These are phyloP conservation scores for Coemansia sp. DNA, from an alignment of 192 early-diverging fungal species.

Conservation along the genomic window DNA sequence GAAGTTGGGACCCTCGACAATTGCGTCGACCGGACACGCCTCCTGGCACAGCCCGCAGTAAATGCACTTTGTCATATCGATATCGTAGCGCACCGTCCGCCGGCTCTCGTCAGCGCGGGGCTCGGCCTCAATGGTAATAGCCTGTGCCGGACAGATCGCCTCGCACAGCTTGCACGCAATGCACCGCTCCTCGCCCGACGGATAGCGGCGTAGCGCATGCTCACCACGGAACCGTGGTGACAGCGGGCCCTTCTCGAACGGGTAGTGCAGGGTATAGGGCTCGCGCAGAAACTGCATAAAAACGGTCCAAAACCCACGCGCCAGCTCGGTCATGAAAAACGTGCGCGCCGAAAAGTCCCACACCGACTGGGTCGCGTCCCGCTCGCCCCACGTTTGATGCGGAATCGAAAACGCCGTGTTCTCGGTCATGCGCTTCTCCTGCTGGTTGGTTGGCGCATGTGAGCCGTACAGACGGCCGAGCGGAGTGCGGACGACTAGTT, in stretches of 20 bases:
- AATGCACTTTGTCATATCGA: conserved; percentile 98
- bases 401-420: conserved; percentile 40
- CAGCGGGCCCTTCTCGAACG: conserved; percentile 90
- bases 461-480: conserved; percentile 22
- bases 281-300: conserved; percentile 90
- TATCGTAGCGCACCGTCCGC: conserved; percentile 96
- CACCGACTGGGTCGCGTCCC: conserved; percentile 44
- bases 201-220: conserved; percentile 92
- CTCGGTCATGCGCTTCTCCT: conserved; percentile 27
- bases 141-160: conserved; percentile 95
- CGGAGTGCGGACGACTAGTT: conserved; percentile 3
- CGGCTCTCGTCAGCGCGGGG: conserved; percentile 90
- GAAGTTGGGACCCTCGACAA: conserved; percentile 96
- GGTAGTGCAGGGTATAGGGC: conserved; percentile 95
- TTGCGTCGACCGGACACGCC: conserved; percentile 95
- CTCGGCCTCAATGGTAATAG: conserved; percentile 97
- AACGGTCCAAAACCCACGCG: conserved; percentile 88
- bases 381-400: conserved; percentile 43
- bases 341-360: conserved; percentile 66
- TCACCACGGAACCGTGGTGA: conserved; percentile 94
- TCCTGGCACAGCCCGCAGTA: conserved; percentile 99
- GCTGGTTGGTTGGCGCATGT: conserved; percentile 36
- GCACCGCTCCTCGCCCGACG: conserved; percentile 95
- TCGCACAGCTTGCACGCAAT: conserved; percentile 99
- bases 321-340: conserved; percentile 86